These are phyloP conservation scores for Cercospora zeae-maydis DNA, from an alignment of 2,329 filamentous ascomycete genomes.

Conservation along the genomic window DNA sequence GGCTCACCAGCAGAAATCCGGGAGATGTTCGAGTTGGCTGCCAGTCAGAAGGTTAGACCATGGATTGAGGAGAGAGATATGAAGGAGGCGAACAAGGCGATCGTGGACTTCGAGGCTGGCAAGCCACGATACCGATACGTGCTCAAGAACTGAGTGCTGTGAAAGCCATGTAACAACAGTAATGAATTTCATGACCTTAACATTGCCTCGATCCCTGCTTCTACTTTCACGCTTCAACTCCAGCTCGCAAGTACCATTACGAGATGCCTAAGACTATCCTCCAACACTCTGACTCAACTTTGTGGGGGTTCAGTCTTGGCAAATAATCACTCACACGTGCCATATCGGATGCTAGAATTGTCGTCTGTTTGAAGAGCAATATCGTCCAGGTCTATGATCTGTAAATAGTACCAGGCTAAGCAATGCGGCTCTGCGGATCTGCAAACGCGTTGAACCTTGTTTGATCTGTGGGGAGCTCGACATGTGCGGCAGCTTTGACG, in stretches of 20 bases:
- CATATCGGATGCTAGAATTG: too few relatives aligned
- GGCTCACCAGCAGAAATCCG: constrained; percentile 56
- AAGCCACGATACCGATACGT: constrained; percentile 47
- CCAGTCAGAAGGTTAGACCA: constrained; percentile 55
- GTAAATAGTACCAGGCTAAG: not conserved
- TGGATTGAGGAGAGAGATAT: constrained; percentile 61
- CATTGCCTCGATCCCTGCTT: not conserved
- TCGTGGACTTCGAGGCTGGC: constrained; percentile 57
- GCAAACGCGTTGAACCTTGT: constrained; percentile 1
- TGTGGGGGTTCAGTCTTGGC: too few relatives aligned
- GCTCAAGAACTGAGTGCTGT: constrained; percentile 17
- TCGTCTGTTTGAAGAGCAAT: not conserved
- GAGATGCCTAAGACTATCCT: too few relatives aligned
- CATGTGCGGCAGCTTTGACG: not conserved
- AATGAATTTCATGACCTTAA: not conserved
- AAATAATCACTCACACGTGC: too few relatives aligned
- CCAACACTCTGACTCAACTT: too few relatives aligned
- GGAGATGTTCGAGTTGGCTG: constrained; percentile 60
- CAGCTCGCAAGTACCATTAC: too few relatives aligned
- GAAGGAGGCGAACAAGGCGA: constrained; percentile 55
- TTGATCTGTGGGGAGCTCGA: not conserved
- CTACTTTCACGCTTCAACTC: not conserved
- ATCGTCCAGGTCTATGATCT: not conserved
- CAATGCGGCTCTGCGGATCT: constrained; percentile 4
- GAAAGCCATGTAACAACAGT: not conserved